A percentile compares a stretch with the other conserved stretches of the same genome.
Conservation (phyloP, 306 rosid species). For the Herpetospermum pedunculosum region DNA sequence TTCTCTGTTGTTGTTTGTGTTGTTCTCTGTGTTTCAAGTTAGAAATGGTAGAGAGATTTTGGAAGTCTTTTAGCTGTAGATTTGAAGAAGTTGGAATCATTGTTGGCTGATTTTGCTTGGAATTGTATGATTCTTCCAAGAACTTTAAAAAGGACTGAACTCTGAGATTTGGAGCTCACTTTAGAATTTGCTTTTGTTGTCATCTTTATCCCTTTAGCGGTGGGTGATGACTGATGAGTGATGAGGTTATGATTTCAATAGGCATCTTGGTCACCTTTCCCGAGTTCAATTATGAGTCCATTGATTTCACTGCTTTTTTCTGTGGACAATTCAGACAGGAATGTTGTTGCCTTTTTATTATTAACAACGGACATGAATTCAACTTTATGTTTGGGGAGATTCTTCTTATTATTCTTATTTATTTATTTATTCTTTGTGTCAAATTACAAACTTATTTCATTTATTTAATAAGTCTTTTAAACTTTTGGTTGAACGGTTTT, state of each 20-base stretch:
- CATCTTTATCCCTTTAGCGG: neutral
- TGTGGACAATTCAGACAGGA: neutral
- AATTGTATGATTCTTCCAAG: neutral
- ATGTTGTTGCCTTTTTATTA: neutral
- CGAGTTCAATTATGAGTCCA: slow-evolving; percentile 8
- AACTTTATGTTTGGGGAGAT: neutral
- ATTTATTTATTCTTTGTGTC: neutral
- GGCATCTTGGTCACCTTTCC: neutral
- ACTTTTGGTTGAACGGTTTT: no score
- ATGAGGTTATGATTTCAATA: neutral
- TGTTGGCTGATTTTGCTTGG: neutral
- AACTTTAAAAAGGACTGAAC: neutral
- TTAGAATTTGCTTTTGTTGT: neutral
- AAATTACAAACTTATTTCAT: neutral
- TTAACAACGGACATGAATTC: neutral
- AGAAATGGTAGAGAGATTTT: neutral
- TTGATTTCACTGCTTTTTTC: slow-evolving; percentile 3
- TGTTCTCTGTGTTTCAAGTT: neutral
- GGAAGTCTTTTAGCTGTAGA: no score
- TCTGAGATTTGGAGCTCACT: neutral
- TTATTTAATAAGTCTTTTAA: no score
- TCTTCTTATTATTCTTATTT: neutral
- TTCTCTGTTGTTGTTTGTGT: neutral
- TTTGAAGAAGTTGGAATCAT: neutral
- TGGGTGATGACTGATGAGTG: neutral